phyloP scores from a whole-genome alignment of 805 yeast species.

The Middelhovenomyces tepae region DNA sequence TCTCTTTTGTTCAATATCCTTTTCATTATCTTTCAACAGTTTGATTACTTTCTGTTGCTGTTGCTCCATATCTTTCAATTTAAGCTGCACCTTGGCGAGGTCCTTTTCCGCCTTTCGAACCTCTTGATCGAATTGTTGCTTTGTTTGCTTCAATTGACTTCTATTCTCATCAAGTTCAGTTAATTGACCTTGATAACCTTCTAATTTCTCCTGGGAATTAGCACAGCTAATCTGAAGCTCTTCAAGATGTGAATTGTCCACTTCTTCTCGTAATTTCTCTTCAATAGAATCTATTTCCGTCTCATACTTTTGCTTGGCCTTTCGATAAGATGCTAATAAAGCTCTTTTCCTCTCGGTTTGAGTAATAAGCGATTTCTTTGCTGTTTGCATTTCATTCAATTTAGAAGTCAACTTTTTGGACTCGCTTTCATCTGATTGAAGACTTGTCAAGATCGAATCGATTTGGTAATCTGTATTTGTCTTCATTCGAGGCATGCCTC shows the following conservation, averaged over 20 bases:
- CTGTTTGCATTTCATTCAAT: no score
- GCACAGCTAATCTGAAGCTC: background rate
- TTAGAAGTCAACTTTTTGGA: no score
- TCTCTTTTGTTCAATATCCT: no score
- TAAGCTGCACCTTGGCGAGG: background rate
- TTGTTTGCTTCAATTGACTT: no score
- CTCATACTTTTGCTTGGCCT: background rate
- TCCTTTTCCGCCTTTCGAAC: conserved; percentile 1
- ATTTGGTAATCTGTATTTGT: conserved; percentile 3
- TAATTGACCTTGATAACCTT: background rate
- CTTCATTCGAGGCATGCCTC: conserved; percentile 16
- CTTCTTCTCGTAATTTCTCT: background rate
- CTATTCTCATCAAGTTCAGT: background rate
- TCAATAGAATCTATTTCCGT: background rate
- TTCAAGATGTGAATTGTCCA: background rate
- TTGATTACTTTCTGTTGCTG: background rate
- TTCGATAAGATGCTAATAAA: no score
- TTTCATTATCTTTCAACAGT: no score
- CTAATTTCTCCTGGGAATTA: background rate
- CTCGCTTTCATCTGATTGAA: background rate
- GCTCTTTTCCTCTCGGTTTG: no score
- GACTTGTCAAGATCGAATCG: background rate
- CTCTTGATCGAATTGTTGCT: conserved; percentile 1
- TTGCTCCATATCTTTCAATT: background rate
- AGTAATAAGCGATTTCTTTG: no score